phyloP scores from a whole-genome alignment of 2,329 filamentous ascomycete genomes.

The Fusarium redolens region DNA sequence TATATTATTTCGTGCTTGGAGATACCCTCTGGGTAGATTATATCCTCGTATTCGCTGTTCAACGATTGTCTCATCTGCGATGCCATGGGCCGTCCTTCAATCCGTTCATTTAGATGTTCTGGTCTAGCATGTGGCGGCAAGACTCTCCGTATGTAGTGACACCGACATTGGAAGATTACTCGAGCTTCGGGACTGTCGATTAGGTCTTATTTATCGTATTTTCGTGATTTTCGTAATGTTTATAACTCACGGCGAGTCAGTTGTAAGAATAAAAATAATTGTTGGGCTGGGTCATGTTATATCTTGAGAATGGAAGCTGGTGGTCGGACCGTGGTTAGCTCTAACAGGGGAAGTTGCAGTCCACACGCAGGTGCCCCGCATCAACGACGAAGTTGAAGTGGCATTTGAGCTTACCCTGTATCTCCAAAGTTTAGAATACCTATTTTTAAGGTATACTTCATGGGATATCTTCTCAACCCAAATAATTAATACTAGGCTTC shows the following conservation, averaged over 20 bases:
- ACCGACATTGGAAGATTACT: conserved; percentile 26
- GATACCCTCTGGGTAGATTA: background rate
- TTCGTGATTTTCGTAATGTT: background rate
- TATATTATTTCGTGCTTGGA: background rate
- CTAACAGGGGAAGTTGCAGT: conserved; percentile 14
- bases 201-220: background rate
- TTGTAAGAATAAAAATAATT: conserved; percentile 12
- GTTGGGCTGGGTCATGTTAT: conserved; percentile 16
- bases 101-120: conserved; percentile 27
- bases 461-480: too few species aligned
- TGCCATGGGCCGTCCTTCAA: conserved; percentile 28
- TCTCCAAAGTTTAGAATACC: background rate
- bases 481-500: background rate
- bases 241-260: background rate
- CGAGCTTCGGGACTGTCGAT: background rate
- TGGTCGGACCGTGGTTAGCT: conserved; percentile 24
- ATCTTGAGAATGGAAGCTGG: conserved; percentile 21
- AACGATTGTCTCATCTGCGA: conserved; percentile 19
- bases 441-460: background rate
- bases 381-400: background rate
- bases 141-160: conserved; percentile 21
- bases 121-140: conserved; percentile 37
- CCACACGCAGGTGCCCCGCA: conserved; percentile 32
- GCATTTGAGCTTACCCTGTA: conserved; percentile 35
- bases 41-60: conserved; percentile 11